Conservation (phyloP, 2,329 filamentous ascomycete genomes). For the Aotearoamyces nothofagi region DNA sequence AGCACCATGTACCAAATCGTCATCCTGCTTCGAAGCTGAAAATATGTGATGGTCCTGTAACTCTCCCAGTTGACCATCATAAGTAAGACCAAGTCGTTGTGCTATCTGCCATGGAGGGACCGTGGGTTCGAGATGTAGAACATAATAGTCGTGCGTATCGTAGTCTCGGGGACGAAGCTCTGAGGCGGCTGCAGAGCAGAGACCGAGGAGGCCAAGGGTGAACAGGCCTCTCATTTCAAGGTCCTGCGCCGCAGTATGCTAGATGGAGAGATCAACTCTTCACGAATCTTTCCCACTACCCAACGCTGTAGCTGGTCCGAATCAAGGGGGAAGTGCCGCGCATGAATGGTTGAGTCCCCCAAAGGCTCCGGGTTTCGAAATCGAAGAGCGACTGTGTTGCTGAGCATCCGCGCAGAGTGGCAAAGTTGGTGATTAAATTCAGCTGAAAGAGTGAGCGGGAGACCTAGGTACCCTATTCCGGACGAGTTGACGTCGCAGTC, state of each 20-base stretch:
- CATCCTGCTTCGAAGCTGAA: slow-evolving; percentile 45
- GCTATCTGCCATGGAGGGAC: slow-evolving; percentile 57
- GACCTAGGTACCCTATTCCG: no score
- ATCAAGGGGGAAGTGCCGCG: no score
- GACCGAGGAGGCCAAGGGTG: slow-evolving; percentile 35
- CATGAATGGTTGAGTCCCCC: background rate
- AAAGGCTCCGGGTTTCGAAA: no score
- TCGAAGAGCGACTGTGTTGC: no score
- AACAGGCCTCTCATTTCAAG: slow-evolving; percentile 23
- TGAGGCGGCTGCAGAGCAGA: slow-evolving; percentile 30
- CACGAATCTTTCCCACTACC: no score
- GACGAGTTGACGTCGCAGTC: no score
- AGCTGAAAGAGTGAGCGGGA: no score
- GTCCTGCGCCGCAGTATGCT: no score
- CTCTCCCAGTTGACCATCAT: slow-evolving; percentile 70
- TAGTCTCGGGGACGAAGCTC: slow-evolving; percentile 49
- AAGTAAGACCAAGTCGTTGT: slow-evolving; percentile 53
- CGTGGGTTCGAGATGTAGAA: slow-evolving; percentile 61
- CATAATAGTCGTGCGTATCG: slow-evolving; percentile 79
- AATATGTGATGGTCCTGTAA: slow-evolving; percentile 77
- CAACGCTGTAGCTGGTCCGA: no score
- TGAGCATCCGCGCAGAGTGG: no score
- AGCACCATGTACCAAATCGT: slow-evolving; percentile 41
- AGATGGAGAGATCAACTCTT: no score
- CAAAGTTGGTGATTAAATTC: no score